A percentile compares a stretch with the other conserved stretches of the same genome.
phyloP scores from a whole-genome alignment of 176 grass and related monocot species.

The Oryza meridionalis region DNA sequence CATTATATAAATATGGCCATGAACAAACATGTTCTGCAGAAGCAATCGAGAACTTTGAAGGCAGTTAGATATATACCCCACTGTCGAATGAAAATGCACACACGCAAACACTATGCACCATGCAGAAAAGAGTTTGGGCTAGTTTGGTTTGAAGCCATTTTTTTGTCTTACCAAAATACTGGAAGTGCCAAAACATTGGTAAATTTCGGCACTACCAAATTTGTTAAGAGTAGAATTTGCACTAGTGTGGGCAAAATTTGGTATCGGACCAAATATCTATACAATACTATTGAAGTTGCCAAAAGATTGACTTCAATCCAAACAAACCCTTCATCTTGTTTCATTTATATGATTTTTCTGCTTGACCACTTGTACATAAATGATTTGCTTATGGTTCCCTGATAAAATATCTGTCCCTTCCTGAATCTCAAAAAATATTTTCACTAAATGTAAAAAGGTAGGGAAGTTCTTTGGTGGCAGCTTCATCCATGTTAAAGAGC shows the following conservation, averaged over 20 bases:
- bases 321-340: neutral
- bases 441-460: constrained; percentile 10
- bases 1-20: neutral
- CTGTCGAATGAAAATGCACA: no score
- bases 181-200: no score
- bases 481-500: neutral
- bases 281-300: no score
- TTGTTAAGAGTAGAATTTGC: no score
- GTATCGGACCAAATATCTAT: no score
- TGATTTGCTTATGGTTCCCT: neutral
- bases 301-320: no score
- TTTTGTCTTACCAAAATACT: no score
- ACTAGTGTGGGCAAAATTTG: no score
- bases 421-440: constrained; percentile 1
- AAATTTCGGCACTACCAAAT: no score
- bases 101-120: no score
- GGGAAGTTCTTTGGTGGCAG: neutral
- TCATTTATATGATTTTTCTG: neutral
- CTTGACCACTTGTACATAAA: neutral
- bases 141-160: no score
- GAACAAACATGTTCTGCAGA: neutral
- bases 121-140: no score
- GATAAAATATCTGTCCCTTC: neutral
- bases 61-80: neutral
- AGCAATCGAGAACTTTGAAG: neutral